Percentiles rank a stretch among this genome's conserved stretches.
phyloP scores from a whole-genome alignment of 768 basidiomycete species.

The Kwoniella pini region DNA sequence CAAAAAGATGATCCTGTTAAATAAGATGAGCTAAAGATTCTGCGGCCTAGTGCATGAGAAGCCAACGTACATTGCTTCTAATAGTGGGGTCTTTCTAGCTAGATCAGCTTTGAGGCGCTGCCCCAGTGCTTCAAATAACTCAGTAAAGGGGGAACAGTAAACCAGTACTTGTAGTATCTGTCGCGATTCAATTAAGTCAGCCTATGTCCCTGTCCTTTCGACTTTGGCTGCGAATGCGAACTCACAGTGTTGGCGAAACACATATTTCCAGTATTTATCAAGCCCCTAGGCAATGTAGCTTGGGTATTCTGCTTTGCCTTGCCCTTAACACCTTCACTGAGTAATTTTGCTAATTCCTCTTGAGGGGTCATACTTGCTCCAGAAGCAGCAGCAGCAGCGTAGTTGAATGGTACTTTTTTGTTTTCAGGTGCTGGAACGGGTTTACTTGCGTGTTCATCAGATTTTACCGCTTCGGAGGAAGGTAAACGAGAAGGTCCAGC shows the following conservation, averaged over 20 bases:
- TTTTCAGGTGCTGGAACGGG: conserved; percentile 20
- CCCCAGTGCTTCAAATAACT: conserved; percentile 72
- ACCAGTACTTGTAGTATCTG: conserved; percentile 79
- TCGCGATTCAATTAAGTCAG: background rate
- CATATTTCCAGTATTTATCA: conserved; percentile 94
- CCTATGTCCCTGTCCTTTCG: no score
- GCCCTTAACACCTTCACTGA: conserved; percentile 42
- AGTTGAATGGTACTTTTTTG: conserved; percentile 32
- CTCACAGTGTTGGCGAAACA: conserved; percentile 88
- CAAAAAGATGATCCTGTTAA: conserved; percentile 62
- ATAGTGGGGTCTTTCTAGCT: conserved; percentile 52
- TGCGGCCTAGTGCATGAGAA: no score
- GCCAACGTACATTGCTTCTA: conserved; percentile 58
- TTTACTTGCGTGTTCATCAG: background rate
- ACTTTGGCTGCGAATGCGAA: no score
- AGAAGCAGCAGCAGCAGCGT: conserved; percentile 44
- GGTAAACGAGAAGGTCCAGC: conserved; percentile 26
- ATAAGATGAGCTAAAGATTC: conserved; percentile 56
- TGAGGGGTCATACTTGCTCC: conserved; percentile 34
- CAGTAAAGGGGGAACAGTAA: conserved; percentile 83
- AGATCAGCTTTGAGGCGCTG: conserved; percentile 59
- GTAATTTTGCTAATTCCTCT: conserved; percentile 40
- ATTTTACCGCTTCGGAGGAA: background rate
- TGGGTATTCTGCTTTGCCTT: conserved; percentile 19
- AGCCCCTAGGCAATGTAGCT: conserved; percentile 60